Percentiles rank a stretch among this genome's conserved stretches.
Evolutionary conservation across 192 early-diverging fungal genomes (phyloP).

Genomic region (Borealophlyctis nickersoniae): DNA sequence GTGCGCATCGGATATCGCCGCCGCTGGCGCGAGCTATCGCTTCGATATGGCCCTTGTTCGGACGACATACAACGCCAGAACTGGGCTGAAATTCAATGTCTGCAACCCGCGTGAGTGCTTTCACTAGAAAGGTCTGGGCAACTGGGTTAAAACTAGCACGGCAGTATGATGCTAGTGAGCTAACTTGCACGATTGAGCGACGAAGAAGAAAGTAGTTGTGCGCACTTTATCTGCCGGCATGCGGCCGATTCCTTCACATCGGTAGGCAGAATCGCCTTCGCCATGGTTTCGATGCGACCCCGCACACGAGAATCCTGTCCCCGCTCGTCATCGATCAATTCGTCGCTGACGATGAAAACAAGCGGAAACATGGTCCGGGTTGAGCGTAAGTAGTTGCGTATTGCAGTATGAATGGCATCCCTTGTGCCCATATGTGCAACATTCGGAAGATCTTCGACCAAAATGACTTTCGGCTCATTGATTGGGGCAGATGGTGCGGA

Average conservation of each 20-base stretch:
- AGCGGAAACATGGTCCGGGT: constrained; percentile 26
- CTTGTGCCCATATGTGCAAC: constrained; percentile 21
- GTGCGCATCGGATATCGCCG: constrained; percentile 44
- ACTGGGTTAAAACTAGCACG: constrained; percentile 41
- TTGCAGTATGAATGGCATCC: constrained; percentile 25
- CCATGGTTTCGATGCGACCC: too few species aligned
- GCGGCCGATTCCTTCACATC: constrained; percentile 21
- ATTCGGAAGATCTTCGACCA: constrained; percentile 48
- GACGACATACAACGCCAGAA: background rate
- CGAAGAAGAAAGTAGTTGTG: constrained; percentile 1
- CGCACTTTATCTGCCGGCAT: constrained; percentile 34
- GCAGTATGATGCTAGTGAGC: background rate
- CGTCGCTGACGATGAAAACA: constrained; percentile 39
- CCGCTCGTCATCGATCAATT: constrained; percentile 2
- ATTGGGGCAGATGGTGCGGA: background rate
- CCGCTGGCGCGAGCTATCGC: constrained; percentile 27
- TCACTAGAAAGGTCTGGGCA: constrained; percentile 30
- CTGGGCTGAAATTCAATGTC: constrained; percentile 23
- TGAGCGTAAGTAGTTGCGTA: constrained; percentile 25
- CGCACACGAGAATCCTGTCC: background rate
- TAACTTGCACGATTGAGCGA: background rate
- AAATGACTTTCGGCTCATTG: constrained; percentile 30
- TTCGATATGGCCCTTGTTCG: constrained; percentile 22
- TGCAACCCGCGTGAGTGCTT: constrained; percentile 30
- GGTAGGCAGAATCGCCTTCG: constrained; percentile 39